Conservation (phyloP, 306 rosid genomes). For the Hylodesmum podocarpum region DNA sequence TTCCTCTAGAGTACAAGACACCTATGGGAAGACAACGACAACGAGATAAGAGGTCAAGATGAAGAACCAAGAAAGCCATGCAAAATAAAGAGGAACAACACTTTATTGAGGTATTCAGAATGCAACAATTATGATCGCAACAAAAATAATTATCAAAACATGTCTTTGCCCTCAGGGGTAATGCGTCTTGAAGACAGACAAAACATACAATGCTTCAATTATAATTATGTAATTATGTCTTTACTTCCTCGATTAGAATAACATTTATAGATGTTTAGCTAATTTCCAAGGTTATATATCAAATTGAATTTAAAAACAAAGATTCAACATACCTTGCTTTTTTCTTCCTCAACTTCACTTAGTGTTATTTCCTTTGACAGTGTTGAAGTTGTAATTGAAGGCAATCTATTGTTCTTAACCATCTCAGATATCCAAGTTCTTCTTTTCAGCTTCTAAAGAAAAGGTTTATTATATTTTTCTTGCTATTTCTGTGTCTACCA, state of each 20-base stretch:
- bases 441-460: conserved; percentile 71
- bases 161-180: not conserved
- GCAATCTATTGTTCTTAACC: conserved; percentile 48
- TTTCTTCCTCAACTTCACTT: conserved; percentile 59
- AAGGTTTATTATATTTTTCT: not conserved
- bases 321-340: no score
- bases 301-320: no score
- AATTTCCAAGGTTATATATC: no score
- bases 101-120: not conserved
- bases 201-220: not conserved
- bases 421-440: conserved; percentile 71
- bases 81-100: not conserved
- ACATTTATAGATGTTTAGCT: no score
- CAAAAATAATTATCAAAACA: not conserved
- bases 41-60: not conserved
- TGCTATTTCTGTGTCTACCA: not conserved
- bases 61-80: not conserved
- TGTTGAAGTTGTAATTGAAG: conserved; percentile 58
- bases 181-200: not conserved
- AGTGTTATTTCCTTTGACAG: conserved; percentile 28
- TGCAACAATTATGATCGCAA: not conserved
- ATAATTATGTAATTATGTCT: no score
- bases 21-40: not conserved
- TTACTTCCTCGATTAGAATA: no score
- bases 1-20: not conserved